Evolutionary conservation across 805 yeast species (phyloP).

Genomic region (Candida xyloterini): DNA sequence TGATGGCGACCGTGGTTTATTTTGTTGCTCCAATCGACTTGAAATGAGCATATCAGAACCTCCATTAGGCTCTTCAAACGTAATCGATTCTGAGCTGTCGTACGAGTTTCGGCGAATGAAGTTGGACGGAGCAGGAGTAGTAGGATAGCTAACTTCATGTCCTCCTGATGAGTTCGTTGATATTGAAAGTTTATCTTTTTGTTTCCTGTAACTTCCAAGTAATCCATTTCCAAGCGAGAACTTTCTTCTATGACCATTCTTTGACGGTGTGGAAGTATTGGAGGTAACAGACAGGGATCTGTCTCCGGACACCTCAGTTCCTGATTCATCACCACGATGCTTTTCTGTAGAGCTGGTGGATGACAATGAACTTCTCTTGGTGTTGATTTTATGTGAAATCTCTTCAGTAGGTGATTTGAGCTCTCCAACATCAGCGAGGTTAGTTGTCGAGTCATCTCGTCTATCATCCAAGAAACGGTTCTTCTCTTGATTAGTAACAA

Average conservation of each 20-base stretch:
- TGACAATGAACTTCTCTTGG: slow-evolving; percentile 22
- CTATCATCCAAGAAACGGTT: slow-evolving; percentile 2
- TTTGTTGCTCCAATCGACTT: slow-evolving; percentile 52
- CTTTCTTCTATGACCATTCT: slow-evolving; percentile 52
- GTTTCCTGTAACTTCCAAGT: slow-evolving; percentile 50
- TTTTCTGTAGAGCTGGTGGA: slow-evolving; percentile 21
- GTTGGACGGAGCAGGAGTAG: slow-evolving; percentile 40
- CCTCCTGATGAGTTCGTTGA: slow-evolving; percentile 35
- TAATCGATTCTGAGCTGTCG: slow-evolving; percentile 60
- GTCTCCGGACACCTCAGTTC: slow-evolving; percentile 19
- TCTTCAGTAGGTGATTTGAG: slow-evolving; percentile 17
- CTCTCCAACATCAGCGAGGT: slow-evolving; percentile 20
- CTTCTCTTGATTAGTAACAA: slow-evolving; percentile 20
- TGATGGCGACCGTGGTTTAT: slow-evolving; percentile 20
- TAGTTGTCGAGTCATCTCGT: slow-evolving; percentile 20
- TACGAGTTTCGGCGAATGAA: slow-evolving; percentile 34
- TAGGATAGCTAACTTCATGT: slow-evolving; percentile 44
- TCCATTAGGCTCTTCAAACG: slow-evolving; percentile 50
- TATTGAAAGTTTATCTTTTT: slow-evolving; percentile 38
- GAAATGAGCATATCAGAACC: slow-evolving; percentile 61
- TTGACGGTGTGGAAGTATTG: slow-evolving; percentile 34
- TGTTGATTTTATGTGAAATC: slow-evolving; percentile 16
- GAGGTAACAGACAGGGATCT: slow-evolving; percentile 21
- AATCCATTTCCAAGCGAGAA: slow-evolving; percentile 61
- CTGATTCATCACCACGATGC: slow-evolving; percentile 16